Percentiles rank a stretch among this genome's conserved stretches.
These are phyloP conservation scores for Saturnispora quitensis DNA, from an alignment of 805 yeast genomes.

Conservation along the genomic window DNA sequence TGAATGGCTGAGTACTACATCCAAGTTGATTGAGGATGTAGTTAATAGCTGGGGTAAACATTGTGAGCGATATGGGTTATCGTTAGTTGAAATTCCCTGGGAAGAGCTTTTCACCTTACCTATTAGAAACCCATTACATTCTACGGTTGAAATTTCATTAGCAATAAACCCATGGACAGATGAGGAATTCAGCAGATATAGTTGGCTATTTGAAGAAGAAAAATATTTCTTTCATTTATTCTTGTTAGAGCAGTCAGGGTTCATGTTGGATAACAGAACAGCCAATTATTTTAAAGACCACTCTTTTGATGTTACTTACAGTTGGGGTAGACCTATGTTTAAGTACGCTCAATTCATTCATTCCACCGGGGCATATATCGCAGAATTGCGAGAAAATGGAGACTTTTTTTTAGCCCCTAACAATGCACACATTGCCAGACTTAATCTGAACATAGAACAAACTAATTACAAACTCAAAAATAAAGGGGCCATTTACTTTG, in stretches of 20 bases:
- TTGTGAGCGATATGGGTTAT: constrained; percentile 78
- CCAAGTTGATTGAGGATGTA: constrained; percentile 73
- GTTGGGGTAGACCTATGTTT: constrained; percentile 87
- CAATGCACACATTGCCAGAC: constrained; percentile 69
- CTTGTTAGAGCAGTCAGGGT: constrained; percentile 60
- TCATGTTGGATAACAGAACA: constrained; percentile 73
- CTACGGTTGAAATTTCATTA: constrained; percentile 61
- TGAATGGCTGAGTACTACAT: constrained; percentile 90
- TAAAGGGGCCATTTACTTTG: constrained; percentile 32
- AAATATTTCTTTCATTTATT: constrained; percentile 71
- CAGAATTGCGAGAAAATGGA: constrained; percentile 75
- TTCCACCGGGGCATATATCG: constrained; percentile 79
- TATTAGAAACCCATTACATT: constrained; percentile 74
- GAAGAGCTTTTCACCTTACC: constrained; percentile 75
- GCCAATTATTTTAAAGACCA: constrained; percentile 46
- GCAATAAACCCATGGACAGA: constrained; percentile 68
- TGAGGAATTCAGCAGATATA: constrained; percentile 35
- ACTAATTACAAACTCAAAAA: constrained; percentile 17
- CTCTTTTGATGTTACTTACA: constrained; percentile 60
- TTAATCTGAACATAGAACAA: constrained; percentile 38
- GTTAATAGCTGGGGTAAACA: constrained; percentile 69
- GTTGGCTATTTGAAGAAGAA: constrained; percentile 37
- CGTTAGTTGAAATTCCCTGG: constrained; percentile 85
- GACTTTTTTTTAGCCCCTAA: constrained; percentile 79
- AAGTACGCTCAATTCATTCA: constrained; percentile 86